Percentiles rank a stretch among this genome's conserved stretches.
Conservation (phyloP, 2,329 filamentous ascomycete species). For the Penicillium sp. region DNA sequence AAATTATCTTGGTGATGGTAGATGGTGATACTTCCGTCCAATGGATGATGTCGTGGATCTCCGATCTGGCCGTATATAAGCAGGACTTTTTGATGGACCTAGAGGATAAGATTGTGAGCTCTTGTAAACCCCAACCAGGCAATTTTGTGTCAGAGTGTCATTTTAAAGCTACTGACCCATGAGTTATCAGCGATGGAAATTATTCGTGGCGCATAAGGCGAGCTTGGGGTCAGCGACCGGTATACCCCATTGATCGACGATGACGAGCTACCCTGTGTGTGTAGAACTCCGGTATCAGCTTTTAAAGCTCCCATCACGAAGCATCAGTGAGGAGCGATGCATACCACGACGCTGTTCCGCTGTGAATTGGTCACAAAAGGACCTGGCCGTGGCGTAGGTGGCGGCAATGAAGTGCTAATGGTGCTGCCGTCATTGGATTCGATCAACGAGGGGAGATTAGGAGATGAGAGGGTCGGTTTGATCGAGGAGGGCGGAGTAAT, state of each 20-base stretch:
- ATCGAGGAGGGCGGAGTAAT: slow-evolving; percentile 77
- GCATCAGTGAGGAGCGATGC: slow-evolving; percentile 13
- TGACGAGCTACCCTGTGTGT: slow-evolving; percentile 43
- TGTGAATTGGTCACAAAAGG: slow-evolving; percentile 48
- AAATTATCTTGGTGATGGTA: slow-evolving; percentile 85
- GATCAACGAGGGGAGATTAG: slow-evolving; percentile 60
- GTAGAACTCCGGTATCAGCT: slow-evolving; percentile 14
- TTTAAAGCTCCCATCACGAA: background rate
- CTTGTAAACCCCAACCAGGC: background rate
- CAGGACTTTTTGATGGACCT: slow-evolving; percentile 92
- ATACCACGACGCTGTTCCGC: slow-evolving; percentile 52
- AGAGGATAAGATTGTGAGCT: slow-evolving; percentile 20
- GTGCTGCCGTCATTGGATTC: slow-evolving; percentile 57
- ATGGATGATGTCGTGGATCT: slow-evolving; percentile 67
- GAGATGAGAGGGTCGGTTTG: slow-evolving; percentile 68
- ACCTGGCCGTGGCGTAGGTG: slow-evolving; percentile 56
- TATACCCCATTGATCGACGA: slow-evolving; percentile 43
- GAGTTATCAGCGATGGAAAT: slow-evolving; percentile 79
- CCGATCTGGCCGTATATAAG: slow-evolving; percentile 82
- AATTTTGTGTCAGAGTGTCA: background rate
- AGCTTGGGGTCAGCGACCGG: slow-evolving; percentile 67
- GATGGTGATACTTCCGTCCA: slow-evolving; percentile 81
- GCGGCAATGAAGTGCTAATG: slow-evolving; percentile 42
- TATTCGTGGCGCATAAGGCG: slow-evolving; percentile 80
- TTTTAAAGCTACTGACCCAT: slow-evolving; percentile 64